Evolutionary conservation across 306 rosid species (phyloP), one percentile per base, ranked within the genome.

Genomic region (Sicyos baderoa): DNA sequence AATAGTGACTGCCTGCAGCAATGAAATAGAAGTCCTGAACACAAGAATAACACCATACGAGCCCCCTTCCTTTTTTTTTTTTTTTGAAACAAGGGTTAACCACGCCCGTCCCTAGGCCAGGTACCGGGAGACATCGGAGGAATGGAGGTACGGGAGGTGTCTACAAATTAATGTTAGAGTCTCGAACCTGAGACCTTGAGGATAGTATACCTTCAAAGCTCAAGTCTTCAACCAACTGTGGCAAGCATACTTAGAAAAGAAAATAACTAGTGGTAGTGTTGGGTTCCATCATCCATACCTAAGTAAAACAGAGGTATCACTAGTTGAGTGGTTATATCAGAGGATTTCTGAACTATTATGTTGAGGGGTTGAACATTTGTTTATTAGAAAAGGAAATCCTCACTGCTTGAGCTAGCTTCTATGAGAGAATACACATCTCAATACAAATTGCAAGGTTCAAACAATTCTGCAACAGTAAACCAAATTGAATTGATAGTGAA

Each of bases 1-100:
- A 35, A 93, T 52, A 9, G 88, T 89, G 32, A 93, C 82, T 61
- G 85, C 98, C 98, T 93, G 74, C 79, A 77, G n/a, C 56, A 74
- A 52, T 16, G 27, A 21, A 22, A 65, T 16, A 42, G 16, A 47
- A 25, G 13, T 50, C 58, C 27, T 68, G 72, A 68, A 49, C 58
- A 48, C 72, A 23, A n/a, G 44, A 66, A 44, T 48, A 40, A 23
- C n/a, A 62, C 5, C 8, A 35, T 2, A 40, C 52, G 16, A 2
- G n/a, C n/a, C n/a, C n/a, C n/a, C n/a, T n/a, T n/a, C n/a, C n/a
- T n/a, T n/a, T n/a, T n/a, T n/a, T n/a, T n/a, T n/a, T n/a, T n/a
- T n/a, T n/a, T n/a, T n/a, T n/a, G n/a, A n/a, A n/a, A n/a, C n/a
- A n/a, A n/a, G n/a, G n/a, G n/a, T n/a, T n/a, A n/a, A n/a, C n/a